phyloP scores from a whole-genome alignment of 768 basidiomycete genomes.

The Hydnomerulius pinastri region DNA sequence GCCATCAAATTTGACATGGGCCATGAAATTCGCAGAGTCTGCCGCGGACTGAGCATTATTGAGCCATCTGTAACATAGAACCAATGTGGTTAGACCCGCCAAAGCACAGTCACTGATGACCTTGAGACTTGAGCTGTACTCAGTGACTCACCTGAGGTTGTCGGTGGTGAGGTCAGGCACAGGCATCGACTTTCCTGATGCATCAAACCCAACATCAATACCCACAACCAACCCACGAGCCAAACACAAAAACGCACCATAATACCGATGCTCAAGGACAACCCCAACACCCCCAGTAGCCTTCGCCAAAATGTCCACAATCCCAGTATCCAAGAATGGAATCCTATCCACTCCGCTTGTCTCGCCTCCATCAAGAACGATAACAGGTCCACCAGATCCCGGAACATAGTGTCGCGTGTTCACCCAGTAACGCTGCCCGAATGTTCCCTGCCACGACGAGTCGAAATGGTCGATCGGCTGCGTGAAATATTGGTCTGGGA shows the following conservation, averaged over 20 bases:
- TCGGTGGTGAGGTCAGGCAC: slow-evolving; percentile 81
- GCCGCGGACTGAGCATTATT: slow-evolving; percentile 87
- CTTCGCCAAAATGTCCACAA: slow-evolving; percentile 81
- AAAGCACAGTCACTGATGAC: background rate
- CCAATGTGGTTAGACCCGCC: slow-evolving; percentile 5
- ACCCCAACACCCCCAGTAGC: slow-evolving; percentile 88
- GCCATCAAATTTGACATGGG: slow-evolving; percentile 70
- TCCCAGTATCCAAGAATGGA: slow-evolving; percentile 67
- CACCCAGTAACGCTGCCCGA: slow-evolving; percentile 91
- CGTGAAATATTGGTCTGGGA: slow-evolving; percentile 67
- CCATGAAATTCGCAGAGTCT: slow-evolving; percentile 92
- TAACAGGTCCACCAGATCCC: slow-evolving; percentile 75
- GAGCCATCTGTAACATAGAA: slow-evolving; percentile 60
- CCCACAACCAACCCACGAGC: background rate
- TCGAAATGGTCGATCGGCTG: slow-evolving; percentile 88
- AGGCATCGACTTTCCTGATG: slow-evolving; percentile 69
- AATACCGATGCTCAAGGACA: slow-evolving; percentile 92
- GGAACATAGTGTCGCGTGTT: slow-evolving; percentile 79
- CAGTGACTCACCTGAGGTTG: slow-evolving; percentile 57
- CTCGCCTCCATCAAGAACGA: slow-evolving; percentile 92
- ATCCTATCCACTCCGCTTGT: slow-evolving; percentile 75
- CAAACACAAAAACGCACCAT: slow-evolving; percentile 50
- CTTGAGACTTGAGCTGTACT: background rate
- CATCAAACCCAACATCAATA: background rate
- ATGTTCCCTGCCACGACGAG: slow-evolving; percentile 58